Conservation (phyloP, 2,329 filamentous ascomycete species). For the Cercospora zeina region DNA sequence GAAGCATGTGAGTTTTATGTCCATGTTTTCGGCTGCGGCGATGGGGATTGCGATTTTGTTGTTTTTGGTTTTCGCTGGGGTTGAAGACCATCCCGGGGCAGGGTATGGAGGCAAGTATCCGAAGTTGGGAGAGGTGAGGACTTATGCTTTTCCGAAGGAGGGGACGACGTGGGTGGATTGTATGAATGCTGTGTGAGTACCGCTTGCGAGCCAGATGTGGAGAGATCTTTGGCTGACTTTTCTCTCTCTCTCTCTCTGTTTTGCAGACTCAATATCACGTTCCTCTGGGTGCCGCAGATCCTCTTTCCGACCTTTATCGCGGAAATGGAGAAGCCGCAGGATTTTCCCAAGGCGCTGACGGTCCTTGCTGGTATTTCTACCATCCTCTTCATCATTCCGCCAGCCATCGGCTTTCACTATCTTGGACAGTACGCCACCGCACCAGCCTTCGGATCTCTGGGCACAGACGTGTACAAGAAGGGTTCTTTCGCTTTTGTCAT, state of each 20-base stretch:
- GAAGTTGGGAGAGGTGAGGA: constrained; percentile 46
- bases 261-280: constrained; percentile 44
- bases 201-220: background rate
- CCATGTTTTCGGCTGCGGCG: constrained; percentile 52
- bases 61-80: constrained; percentile 53
- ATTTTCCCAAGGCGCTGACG: constrained; percentile 54
- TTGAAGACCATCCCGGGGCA: constrained; percentile 47
- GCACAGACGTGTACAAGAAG: constrained; percentile 50
- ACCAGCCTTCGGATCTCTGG: constrained; percentile 52
- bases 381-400: constrained; percentile 54
- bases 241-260: too few relatives aligned
- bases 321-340: constrained; percentile 53
- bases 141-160: constrained; percentile 51
- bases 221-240: background rate
- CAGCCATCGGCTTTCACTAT: constrained; percentile 52
- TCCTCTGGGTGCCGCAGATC: constrained; percentile 55
- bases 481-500: constrained; percentile 55
- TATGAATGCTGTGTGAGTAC: constrained; percentile 49
- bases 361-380: constrained; percentile 49
- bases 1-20: constrained; percentile 54
- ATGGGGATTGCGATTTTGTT: constrained; percentile 54
- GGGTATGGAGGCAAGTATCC: constrained; percentile 53
- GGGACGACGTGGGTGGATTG: constrained; percentile 52
- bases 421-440: constrained; percentile 54
- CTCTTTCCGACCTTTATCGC: constrained; percentile 56